Conservation (phyloP, 108 stramenopile species). For the Fistulifera pelliculosa region DNA sequence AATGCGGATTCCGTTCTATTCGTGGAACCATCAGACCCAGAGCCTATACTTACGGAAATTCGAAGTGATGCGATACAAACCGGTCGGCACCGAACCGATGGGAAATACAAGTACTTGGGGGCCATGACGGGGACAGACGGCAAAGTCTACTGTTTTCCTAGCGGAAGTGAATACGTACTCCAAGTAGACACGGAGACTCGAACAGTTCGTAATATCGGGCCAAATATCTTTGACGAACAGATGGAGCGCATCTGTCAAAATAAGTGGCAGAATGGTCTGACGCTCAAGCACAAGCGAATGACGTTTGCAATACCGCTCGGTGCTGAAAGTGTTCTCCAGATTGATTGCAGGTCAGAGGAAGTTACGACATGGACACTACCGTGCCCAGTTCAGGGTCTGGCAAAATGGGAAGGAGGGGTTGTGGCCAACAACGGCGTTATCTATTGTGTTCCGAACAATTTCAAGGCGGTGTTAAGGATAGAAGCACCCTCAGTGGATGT, state of each 20-base stretch:
- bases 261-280: constrained; percentile 86
- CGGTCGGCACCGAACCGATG: constrained; percentile 71
- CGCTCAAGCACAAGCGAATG: constrained; percentile 39
- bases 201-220: constrained; percentile 46
- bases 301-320: constrained; percentile 79
- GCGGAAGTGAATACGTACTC: constrained; percentile 62
- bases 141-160: constrained; percentile 74
- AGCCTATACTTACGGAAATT: constrained; percentile 15
- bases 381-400: constrained; percentile 24
- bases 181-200: constrained; percentile 46
- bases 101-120: constrained; percentile 82
- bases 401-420: constrained; percentile 78
- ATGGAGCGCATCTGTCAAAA: constrained; percentile 68
- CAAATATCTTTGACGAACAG: constrained; percentile 46
- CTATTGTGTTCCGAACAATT: constrained; percentile 62
- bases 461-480: constrained; percentile 73
- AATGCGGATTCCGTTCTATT: constrained; percentile 71
- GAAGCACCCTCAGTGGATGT: constrained; percentile 22
- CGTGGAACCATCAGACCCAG: constrained; percentile 36
- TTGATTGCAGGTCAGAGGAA: constrained; percentile 17
- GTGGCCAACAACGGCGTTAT: constrained; percentile 58
- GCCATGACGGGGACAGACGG: constrained; percentile 73
- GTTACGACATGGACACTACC: constrained; percentile 76
- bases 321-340: constrained; percentile 59
- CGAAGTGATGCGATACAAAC: constrained; percentile 18